Evolutionary conservation across 2,329 filamentous ascomycete genomes (phyloP).

Genomic region (Xylaria sp.): DNA sequence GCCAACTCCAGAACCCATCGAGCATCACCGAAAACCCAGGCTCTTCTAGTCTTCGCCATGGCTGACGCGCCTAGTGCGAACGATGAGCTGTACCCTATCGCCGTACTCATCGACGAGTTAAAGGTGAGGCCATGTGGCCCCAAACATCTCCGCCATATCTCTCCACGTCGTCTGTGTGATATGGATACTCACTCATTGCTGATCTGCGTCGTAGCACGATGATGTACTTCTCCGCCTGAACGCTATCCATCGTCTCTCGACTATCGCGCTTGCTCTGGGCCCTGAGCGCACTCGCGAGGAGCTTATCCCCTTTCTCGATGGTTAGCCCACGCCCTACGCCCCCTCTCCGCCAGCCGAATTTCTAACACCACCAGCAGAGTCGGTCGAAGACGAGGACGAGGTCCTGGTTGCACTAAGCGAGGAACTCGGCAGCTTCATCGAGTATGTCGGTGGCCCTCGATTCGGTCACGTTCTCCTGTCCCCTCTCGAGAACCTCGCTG

Average conservation of each 20-base stretch:
- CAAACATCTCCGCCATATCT: neutral
- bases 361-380: conserved; percentile 59
- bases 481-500: conserved; percentile 93
- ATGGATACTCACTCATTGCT: conserved; percentile 11
- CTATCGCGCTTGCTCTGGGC: conserved; percentile 92
- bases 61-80: conserved; percentile 82
- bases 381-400: conserved; percentile 97
- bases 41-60: conserved; percentile 55
- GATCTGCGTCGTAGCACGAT: conserved; percentile 65
- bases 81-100: conserved; percentile 99
- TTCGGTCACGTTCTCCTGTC: conserved; percentile 94
- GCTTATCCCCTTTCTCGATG: conserved; percentile 97
- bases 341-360: conserved; percentile 13
- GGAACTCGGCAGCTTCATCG: conserved; percentile 92
- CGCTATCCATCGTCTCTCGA: conserved; percentile 95
- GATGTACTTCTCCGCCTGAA: conserved; percentile 97
- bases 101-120: conserved; percentile 98
- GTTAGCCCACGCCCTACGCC: conserved; percentile 51
- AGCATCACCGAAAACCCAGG: conserved; percentile 3
- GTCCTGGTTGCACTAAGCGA: conserved; percentile 95
- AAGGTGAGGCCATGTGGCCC: conserved; percentile 60
- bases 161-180: conserved; percentile 15
- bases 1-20: neutral
- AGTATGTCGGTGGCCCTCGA: conserved; percentile 92
- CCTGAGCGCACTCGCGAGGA: conserved; percentile 96